phyloP scores from a whole-genome alignment of 805 yeast species.

The Candida gorgasii region DNA sequence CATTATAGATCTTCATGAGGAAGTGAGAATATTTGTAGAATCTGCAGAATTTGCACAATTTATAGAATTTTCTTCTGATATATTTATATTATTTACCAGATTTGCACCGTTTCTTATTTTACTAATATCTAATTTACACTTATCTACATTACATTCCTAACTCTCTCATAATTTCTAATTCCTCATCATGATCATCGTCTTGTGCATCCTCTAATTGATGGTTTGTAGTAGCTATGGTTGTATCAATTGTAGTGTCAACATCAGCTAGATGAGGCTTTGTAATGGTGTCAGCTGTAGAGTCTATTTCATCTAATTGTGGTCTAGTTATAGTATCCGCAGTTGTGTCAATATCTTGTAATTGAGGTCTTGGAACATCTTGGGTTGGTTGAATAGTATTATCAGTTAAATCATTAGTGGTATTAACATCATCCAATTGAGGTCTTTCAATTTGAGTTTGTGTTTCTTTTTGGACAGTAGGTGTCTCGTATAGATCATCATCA shows the following conservation, averaged over 20 bases:
- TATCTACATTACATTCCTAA: conserved; percentile 25
- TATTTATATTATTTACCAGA: too few species aligned
- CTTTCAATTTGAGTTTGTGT: not conserved
- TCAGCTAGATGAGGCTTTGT: not conserved
- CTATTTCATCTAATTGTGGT: not conserved
- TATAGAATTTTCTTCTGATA: too few species aligned
- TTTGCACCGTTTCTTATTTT: not conserved
- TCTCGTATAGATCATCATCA: conserved; percentile 21
- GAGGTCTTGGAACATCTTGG: not conserved
- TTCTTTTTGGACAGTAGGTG: not conserved
- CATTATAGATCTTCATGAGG: not conserved
- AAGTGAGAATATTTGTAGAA: too few species aligned
- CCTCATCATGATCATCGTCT: conserved; percentile 27
- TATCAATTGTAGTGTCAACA: not conserved
- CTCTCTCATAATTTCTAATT: conserved; percentile 40
- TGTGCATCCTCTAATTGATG: not conserved
- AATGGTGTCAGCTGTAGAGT: not conserved
- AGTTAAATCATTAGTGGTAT: not conserved
- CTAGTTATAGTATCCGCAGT: not conserved
- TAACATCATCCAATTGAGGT: not conserved
- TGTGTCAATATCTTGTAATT: conserved; percentile 1
- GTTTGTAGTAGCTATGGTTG: not conserved
- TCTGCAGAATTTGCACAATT: too few species aligned
- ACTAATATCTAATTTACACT: not conserved
- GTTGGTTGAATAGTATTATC: not conserved